phyloP scores from a whole-genome alignment of 768 basidiomycete genomes.

The Leccinum barrowsii region DNA sequence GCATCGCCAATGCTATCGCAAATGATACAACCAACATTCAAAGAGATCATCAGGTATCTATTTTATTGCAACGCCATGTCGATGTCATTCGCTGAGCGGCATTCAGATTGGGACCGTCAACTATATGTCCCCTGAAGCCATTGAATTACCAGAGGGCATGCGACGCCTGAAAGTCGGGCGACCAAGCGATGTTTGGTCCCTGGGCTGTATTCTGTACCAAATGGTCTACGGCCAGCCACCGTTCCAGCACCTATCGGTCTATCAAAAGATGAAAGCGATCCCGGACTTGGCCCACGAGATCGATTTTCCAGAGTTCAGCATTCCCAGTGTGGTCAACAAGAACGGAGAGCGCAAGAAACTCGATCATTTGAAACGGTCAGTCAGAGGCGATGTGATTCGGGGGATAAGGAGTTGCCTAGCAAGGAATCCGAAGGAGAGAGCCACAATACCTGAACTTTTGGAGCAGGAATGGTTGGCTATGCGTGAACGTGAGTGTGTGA shows the following conservation, averaged over 20 bases:
- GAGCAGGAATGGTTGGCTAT: constrained; percentile 75
- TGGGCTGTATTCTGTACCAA: constrained; percentile 97
- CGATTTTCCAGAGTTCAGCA: constrained; percentile 71
- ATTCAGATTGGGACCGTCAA: constrained; percentile 91
- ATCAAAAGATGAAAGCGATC: constrained; percentile 93
- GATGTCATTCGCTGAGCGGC: background rate
- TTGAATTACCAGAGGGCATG: constrained; percentile 84
- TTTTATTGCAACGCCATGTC: background rate
- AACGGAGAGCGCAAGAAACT: constrained; percentile 44
- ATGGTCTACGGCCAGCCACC: constrained; percentile 96
- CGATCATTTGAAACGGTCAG: constrained; percentile 67
- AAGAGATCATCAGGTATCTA: constrained; percentile 82
- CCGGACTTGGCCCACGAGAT: constrained; percentile 75
- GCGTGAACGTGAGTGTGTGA: constrained; percentile 33
- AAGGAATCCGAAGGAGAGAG: constrained; percentile 77
- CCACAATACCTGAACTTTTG: constrained; percentile 84
- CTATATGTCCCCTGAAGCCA: constrained; percentile 98
- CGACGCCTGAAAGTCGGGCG: constrained; percentile 91
- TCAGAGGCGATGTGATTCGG: constrained; percentile 71
- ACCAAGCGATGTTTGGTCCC: constrained; percentile 95
- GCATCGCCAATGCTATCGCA: constrained; percentile 98
- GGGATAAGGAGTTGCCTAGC: constrained; percentile 80
- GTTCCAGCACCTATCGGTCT: constrained; percentile 79
- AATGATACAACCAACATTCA: constrained; percentile 99
- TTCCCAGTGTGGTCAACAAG: constrained; percentile 39